Conservation (phyloP, 495 filamentous ascomycete species). For the Podospora conica region DNA sequence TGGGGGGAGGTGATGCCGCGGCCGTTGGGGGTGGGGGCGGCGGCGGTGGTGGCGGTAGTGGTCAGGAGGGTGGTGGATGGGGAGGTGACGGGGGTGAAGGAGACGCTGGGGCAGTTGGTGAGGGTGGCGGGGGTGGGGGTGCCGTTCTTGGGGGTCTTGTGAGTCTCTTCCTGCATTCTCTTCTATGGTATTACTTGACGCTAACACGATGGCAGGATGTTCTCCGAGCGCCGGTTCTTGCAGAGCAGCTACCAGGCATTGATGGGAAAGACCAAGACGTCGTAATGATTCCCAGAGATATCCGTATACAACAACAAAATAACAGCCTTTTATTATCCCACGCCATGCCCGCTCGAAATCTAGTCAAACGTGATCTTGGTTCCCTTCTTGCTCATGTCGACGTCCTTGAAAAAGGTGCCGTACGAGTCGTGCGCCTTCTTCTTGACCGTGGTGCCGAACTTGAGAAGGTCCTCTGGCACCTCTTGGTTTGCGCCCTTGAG, state of each 20-base stretch:
- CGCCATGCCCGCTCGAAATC: slow-evolving; percentile 21
- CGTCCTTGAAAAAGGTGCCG: slow-evolving; percentile 86
- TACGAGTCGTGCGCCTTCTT: slow-evolving; percentile 94
- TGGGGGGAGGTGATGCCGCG: slow-evolving; percentile 26
- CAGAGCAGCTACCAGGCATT: slow-evolving; percentile 42
- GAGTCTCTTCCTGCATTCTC: slow-evolving; percentile 33
- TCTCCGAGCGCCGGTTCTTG: slow-evolving; percentile 55
- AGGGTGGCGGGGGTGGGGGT: slow-evolving; percentile 46
- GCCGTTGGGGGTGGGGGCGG: slow-evolving; percentile 17
- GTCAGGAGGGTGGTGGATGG: slow-evolving; percentile 24
- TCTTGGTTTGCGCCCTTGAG: slow-evolving; percentile 81
- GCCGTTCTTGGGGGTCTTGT: slow-evolving; percentile 54
- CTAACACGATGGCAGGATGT: slow-evolving; percentile 40
- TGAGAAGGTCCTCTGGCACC: slow-evolving; percentile 80
- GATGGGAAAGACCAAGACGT: slow-evolving; percentile 20
- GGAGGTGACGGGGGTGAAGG: slow-evolving; percentile 17
- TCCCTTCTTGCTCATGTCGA: slow-evolving; percentile 67
- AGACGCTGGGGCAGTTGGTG: slow-evolving; percentile 42
- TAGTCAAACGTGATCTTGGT: slow-evolving; percentile 94
- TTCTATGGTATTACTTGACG: not conserved
- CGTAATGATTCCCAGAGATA: not conserved
- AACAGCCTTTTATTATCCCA: not conserved
- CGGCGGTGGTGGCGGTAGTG: slow-evolving; percentile 17
- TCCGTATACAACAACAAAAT: slow-evolving; percentile 7
- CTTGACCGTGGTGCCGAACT: slow-evolving; percentile 97